A percentile compares a stretch with the other conserved stretches of the same genome.
phyloP scores from a whole-genome alignment of 176 grass and related monocot species.

The Paspalum vaginatum region DNA sequence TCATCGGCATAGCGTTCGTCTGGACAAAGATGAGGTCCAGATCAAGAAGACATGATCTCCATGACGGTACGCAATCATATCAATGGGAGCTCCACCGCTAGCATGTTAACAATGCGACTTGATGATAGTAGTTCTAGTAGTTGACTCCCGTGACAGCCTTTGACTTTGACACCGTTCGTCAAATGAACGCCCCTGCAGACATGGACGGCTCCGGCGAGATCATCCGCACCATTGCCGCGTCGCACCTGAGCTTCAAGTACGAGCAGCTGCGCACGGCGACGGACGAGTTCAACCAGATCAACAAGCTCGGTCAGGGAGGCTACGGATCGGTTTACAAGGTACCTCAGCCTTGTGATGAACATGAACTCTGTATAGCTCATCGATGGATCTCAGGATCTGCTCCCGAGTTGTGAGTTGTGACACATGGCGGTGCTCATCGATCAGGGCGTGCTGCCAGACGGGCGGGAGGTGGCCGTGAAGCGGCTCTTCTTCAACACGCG shows the following conservation, averaged over 20 bases:
- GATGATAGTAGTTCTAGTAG: not conserved
- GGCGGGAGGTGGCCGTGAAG: slow-evolving; percentile 80
- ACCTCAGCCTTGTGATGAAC: not conserved
- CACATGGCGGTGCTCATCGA: not conserved
- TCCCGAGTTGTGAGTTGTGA: not conserved
- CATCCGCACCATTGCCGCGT: slow-evolving; percentile 65
- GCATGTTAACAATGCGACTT: not conserved
- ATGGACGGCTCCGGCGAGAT: slow-evolving; percentile 56
- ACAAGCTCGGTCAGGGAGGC: slow-evolving; percentile 83
- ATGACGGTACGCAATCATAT: slow-evolving; percentile 48
- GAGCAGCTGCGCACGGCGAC: slow-evolving; percentile 65
- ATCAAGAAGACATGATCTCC: slow-evolving; percentile 28
- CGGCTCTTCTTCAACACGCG: slow-evolving; percentile 70
- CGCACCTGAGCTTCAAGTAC: slow-evolving; percentile 69
- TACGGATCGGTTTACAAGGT: slow-evolving; percentile 89
- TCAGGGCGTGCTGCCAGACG: slow-evolving; percentile 71
- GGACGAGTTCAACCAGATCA: slow-evolving; percentile 65
- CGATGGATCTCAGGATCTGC: too few relatives aligned
- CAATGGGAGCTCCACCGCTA: not conserved
- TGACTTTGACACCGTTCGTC: not conserved
- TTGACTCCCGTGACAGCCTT: too few relatives aligned
- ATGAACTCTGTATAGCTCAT: too few relatives aligned
- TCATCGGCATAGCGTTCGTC: slow-evolving; percentile 49
- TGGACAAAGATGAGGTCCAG: slow-evolving; percentile 50
- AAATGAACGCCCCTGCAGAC: slow-evolving; percentile 31